These are phyloP conservation scores for Crinitomyces ghanaensis DNA, from an alignment of 805 yeast species.

Conservation along the genomic window DNA sequence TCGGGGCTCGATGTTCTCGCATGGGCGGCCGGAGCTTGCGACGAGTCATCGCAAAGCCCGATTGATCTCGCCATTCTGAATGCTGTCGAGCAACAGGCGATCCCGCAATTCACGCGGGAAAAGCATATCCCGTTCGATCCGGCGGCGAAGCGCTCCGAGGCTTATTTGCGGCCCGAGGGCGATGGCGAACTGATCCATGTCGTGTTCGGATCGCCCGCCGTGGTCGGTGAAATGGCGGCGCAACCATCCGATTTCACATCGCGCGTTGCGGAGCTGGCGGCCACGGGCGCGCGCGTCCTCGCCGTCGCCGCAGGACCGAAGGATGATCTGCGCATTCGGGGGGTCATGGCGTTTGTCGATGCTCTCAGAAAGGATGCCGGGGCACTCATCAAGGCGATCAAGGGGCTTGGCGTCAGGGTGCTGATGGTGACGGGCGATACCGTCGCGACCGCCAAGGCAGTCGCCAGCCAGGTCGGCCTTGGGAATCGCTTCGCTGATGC, in stretches of 20 bases:
- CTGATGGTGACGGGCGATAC: conserved; percentile 79
- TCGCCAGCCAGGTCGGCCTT: conserved; percentile 53
- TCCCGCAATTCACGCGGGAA: conserved; percentile 15
- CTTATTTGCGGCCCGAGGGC: conserved; percentile 46
- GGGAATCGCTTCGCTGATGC: too few relatives aligned
- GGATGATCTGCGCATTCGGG: conserved; percentile 27
- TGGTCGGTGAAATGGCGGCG: conserved; percentile 54
- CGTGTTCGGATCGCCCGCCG: conserved; percentile 13
- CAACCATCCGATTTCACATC: conserved; percentile 35
- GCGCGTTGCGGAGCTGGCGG: conserved; percentile 20
- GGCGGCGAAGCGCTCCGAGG: neutral
- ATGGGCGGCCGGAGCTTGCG: conserved; percentile 46
- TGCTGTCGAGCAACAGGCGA: conserved; percentile 25
- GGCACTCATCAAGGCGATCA: conserved; percentile 35
- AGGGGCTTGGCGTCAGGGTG: conserved; percentile 36
- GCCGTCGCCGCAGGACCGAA: conserved; percentile 30
- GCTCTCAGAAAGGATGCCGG: conserved; percentile 41
- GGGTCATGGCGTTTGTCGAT: conserved; percentile 51
- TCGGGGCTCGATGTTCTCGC: conserved; percentile 28
- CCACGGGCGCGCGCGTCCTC: conserved; percentile 22
- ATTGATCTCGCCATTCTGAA: conserved; percentile 46
- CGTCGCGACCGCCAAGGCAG: conserved; percentile 50
- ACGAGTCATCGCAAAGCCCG: conserved; percentile 59
- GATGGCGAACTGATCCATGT: neutral
- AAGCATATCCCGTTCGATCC: conserved; percentile 10